A percentile compares a stretch with the other conserved stretches of the same genome.
Conservation (phyloP, 2,329 filamentous ascomycete species). For the Nemania sp. region DNA sequence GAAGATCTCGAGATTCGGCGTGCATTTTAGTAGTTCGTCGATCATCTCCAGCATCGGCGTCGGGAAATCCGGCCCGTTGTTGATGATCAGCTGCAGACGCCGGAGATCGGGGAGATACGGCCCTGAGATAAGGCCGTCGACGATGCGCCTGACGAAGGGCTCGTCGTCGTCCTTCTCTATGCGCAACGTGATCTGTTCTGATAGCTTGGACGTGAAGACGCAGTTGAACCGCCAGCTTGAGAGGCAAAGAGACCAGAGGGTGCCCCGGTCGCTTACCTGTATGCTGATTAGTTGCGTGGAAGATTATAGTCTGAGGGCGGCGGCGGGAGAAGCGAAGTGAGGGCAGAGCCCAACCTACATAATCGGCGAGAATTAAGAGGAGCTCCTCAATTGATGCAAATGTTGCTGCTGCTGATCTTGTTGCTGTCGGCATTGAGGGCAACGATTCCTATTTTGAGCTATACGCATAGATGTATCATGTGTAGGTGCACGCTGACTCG, state of each 20-base stretch:
- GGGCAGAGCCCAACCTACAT: slow-evolving; percentile 2
- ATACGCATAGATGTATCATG: too few species aligned
- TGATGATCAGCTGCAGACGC: slow-evolving; percentile 11
- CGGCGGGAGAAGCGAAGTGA: too few species aligned
- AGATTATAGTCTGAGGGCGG: too few species aligned
- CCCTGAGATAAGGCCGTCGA: slow-evolving; percentile 12
- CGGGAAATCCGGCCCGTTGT: slow-evolving; percentile 10
- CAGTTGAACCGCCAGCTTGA: slow-evolving; percentile 20
- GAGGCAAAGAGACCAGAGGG: slow-evolving; percentile 22
- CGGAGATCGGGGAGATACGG: slow-evolving; percentile 17
- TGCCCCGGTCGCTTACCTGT: slow-evolving; percentile 14
- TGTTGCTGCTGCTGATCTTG: slow-evolving; percentile 12
- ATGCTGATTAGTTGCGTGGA: background rate
- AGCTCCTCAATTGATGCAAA: slow-evolving; percentile 25
- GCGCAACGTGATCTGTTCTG: slow-evolving; percentile 7
- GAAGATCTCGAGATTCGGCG: slow-evolving; percentile 19
- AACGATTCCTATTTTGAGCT: too few species aligned
- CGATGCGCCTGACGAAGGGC: background rate
- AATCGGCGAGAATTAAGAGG: slow-evolving; percentile 17
- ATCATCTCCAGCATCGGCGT: slow-evolving; percentile 10
- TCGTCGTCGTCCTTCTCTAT: slow-evolving; percentile 7
- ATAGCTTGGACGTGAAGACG: slow-evolving; percentile 22
- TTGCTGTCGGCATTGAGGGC: background rate
- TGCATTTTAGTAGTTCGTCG: background rate
- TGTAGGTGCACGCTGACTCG: too few species aligned